Conservation (phyloP, 805 yeast species). For the Yarrowia sp. region DNA sequence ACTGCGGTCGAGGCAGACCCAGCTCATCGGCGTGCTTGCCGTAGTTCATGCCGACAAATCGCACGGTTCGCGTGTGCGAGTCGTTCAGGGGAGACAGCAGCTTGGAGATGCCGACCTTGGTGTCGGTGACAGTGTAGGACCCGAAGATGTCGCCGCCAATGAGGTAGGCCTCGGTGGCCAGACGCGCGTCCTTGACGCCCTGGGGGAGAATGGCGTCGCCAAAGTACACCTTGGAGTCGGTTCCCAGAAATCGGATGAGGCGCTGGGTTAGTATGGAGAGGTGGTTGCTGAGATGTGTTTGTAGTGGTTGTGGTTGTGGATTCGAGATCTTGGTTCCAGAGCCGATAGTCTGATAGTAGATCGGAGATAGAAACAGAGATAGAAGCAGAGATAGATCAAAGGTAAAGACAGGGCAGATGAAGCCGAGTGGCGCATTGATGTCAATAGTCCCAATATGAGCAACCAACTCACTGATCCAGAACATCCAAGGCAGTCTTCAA, state of each 20-base stretch:
- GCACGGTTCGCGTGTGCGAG: conserved; percentile 43
- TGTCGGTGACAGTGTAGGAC: conserved; percentile 43
- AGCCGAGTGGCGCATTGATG: no score
- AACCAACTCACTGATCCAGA: no score
- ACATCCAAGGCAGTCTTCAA: no score
- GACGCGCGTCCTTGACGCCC: conserved; percentile 42
- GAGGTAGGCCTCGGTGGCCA: conserved; percentile 44
- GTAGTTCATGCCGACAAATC: conserved; percentile 55
- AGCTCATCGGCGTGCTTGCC: conserved; percentile 45
- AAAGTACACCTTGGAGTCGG: conserved; percentile 45
- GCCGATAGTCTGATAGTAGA: no score
- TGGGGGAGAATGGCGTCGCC: conserved; percentile 50
- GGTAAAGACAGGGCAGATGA: no score
- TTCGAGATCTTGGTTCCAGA: no score
- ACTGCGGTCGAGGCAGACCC: conserved; percentile 45
- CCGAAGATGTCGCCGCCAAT: conserved; percentile 50
- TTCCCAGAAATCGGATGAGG: conserved; percentile 48
- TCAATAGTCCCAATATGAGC: no score
- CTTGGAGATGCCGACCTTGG: conserved; percentile 37
- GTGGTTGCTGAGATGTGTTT: neutral
- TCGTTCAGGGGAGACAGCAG: conserved; percentile 45
- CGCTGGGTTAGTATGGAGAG: conserved; percentile 38
- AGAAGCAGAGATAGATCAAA: no score
- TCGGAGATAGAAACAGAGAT: no score
- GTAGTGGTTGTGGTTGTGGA: no score